These are phyloP conservation scores for Barbatosphaeria neglecta DNA, from an alignment of 495 filamentous ascomycete genomes.

Conservation along the genomic window DNA sequence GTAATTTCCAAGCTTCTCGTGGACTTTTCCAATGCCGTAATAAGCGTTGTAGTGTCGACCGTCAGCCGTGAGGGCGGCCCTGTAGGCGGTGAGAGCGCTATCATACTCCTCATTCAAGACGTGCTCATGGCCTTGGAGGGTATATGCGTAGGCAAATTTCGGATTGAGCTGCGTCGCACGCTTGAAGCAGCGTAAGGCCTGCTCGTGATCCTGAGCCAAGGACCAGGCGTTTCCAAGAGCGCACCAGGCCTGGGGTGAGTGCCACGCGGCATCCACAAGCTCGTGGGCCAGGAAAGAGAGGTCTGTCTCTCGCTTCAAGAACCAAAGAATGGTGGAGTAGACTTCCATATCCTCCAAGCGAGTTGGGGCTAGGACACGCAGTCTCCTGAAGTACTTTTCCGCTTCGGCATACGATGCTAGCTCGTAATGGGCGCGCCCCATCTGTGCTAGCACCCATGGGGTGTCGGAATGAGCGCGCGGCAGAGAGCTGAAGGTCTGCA, in stretches of 20 bases:
- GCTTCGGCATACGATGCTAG: conserved; percentile 73
- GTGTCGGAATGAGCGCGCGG: conserved; percentile 73
- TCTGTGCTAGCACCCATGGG: conserved; percentile 85
- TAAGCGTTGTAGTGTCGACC: conserved; percentile 91
- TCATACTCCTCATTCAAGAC: conserved; percentile 96
- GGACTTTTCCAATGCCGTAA: conserved; percentile 88
- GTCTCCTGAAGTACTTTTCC: conserved; percentile 68
- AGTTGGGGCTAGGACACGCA: conserved; percentile 64
- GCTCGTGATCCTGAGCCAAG: conserved; percentile 87
- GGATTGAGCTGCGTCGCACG: conserved; percentile 83
- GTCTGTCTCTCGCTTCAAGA: conserved; percentile 81
- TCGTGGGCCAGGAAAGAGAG: conserved; percentile 87
- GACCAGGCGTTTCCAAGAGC: conserved; percentile 92
- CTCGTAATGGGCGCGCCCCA: conserved; percentile 84
- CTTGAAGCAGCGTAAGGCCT: conserved; percentile 90
- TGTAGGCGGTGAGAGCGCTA: conserved; percentile 77
- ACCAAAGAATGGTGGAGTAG: conserved; percentile 95
- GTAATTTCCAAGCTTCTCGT: conserved; percentile 88
- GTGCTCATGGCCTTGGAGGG: conserved; percentile 91
- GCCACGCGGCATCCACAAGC: conserved; percentile 69
- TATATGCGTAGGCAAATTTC: conserved; percentile 89
- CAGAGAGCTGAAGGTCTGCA: conserved; percentile 58
- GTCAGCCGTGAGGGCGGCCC: conserved; percentile 71
- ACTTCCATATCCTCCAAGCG: conserved; percentile 90
- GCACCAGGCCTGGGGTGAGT: conserved; percentile 92